Base-by-base conservation (phyloP, 73 alveolate species). In the Blepharisma stoltei region DNA sequence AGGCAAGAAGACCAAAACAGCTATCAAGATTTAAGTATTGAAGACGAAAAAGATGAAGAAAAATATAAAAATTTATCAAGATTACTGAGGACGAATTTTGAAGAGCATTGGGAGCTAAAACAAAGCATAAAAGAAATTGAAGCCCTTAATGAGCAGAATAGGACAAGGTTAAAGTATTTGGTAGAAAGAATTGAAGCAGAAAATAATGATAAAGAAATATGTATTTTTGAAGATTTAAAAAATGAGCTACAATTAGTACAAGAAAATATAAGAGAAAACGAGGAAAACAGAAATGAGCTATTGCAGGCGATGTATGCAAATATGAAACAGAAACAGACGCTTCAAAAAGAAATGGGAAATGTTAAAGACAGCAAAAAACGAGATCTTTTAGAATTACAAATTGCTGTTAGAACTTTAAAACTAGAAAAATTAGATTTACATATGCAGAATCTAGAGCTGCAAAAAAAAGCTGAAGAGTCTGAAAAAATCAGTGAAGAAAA, bases 301-400 rank as follows among this genome's bases (percentile, higher is more conserved):
- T 8, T 75, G 67, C 77, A 80, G 4, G 55, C 53, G 6, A n/a
- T 70, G 7, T 32, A 54, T 11, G 37, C 20, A 6, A 80, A 80
- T 44, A 27, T 47, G 60, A 44, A 75, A 5, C 11, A 37, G 5
- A 20, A 77, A 54, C 9, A 46, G 6, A 71, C 50, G 41, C 48
- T 80, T 23, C 78, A 80, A 44, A 20, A 45, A 25, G 27, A 14
- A 52, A 47, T 80, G 47, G 23, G 76, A 4, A 80, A 32, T 7
- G 43, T 55, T 6, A 55, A 73, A 54, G 18, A 54, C 43, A 23
- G 54, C 54, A 55, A 80, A 49, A 70, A 80, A 54, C 25, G 71
- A 55, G 88, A 80, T 4, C 18, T 80, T n/a, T 32, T 80, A 18
- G 88, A 80, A 76, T 14, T 71, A 45, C 83, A 78, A 81, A 78